Evolutionary conservation across 192 early-diverging fungal species (phyloP).

Genomic region (Coemansia aciculifera): DNA sequence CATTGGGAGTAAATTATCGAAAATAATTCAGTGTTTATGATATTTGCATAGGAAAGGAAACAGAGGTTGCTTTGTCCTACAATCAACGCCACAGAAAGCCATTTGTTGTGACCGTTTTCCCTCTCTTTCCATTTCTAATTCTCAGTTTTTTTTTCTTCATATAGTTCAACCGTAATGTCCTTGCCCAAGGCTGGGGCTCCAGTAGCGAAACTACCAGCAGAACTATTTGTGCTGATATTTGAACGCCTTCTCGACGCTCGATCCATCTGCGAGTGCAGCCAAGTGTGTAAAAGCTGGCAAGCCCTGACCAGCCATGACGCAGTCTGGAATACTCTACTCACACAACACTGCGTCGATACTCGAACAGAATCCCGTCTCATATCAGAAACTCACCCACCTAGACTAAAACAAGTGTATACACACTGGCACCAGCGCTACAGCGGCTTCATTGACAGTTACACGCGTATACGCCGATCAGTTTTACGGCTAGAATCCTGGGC

Average conservation of each 20-base stretch:
- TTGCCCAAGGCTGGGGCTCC: background rate
- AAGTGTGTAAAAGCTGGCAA: conserved; percentile 31
- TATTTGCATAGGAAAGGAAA: background rate
- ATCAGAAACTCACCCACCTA: background rate
- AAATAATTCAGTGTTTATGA: background rate
- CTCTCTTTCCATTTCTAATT: background rate
- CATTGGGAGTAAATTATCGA: background rate
- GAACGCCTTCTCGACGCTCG: conserved; percentile 17
- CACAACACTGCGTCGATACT: conserved; percentile 7
- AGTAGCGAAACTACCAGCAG: conserved; percentile 20
- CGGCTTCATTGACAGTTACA: conserved; percentile 45
- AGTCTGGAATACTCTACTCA: conserved; percentile 36
- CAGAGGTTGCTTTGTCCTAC: background rate
- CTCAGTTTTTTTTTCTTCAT: background rate
- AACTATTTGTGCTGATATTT: conserved; percentile 32
- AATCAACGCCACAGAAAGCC: background rate
- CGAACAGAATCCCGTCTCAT: background rate
- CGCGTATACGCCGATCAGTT: conserved; percentile 37
- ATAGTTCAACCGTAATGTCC: background rate
- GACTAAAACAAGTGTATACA: conserved; percentile 23
- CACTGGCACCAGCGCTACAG: conserved; percentile 30
- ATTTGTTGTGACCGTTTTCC: too few species aligned
- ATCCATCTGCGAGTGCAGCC: conserved; percentile 41
- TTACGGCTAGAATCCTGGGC: conserved; percentile 35
- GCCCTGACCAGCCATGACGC: conserved; percentile 22